Evolutionary conservation across 1,284 basidiomycete genomes (phyloP).

Genomic region (Cutaneotrichosporon sp.): DNA sequence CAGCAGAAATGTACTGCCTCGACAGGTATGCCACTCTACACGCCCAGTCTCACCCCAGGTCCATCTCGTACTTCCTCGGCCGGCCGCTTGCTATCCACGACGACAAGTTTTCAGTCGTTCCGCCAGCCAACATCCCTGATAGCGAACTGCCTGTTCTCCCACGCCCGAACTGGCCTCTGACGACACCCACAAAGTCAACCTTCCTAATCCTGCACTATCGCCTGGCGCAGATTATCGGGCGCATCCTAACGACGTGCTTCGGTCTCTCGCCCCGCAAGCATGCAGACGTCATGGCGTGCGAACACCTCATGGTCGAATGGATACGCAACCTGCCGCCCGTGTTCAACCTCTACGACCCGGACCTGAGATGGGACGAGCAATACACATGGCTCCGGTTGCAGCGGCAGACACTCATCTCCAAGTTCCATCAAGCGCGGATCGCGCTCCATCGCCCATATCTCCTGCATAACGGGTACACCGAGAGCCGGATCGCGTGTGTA

Average conservation of each 20-base stretch:
- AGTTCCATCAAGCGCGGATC: conserved; percentile 37
- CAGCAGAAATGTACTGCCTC: conserved; percentile 35
- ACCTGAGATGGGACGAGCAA: conserved; percentile 26
- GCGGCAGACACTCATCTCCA: conserved; percentile 34
- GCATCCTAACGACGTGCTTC: conserved; percentile 33
- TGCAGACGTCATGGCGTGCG: conserved; percentile 32
- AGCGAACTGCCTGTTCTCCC: conserved; percentile 26
- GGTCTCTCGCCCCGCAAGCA: conserved; percentile 32
- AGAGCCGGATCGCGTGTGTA: conserved; percentile 30
- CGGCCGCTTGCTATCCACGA: conserved; percentile 40
- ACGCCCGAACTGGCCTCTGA: conserved; percentile 25
- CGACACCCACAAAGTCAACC: conserved; percentile 32
- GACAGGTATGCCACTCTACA: conserved; percentile 26
- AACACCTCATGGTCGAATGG: conserved; percentile 32
- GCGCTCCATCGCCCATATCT: conserved; percentile 40
- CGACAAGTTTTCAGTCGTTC: conserved; percentile 28
- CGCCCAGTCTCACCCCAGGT: conserved; percentile 19
- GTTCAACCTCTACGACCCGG: conserved; percentile 33
- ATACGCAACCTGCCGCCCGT: conserved; percentile 30
- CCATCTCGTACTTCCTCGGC: conserved; percentile 40
- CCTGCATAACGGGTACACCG: conserved; percentile 24
- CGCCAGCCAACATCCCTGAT: conserved; percentile 35
- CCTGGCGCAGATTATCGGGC: conserved; percentile 36
- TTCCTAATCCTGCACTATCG: conserved; percentile 39
- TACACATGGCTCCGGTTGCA: conserved; percentile 34